A percentile compares a stretch with the other conserved stretches of the same genome.
phyloP scores from a whole-genome alignment of 129 eudicot genomes.

The Saussurea involucrata region DNA sequence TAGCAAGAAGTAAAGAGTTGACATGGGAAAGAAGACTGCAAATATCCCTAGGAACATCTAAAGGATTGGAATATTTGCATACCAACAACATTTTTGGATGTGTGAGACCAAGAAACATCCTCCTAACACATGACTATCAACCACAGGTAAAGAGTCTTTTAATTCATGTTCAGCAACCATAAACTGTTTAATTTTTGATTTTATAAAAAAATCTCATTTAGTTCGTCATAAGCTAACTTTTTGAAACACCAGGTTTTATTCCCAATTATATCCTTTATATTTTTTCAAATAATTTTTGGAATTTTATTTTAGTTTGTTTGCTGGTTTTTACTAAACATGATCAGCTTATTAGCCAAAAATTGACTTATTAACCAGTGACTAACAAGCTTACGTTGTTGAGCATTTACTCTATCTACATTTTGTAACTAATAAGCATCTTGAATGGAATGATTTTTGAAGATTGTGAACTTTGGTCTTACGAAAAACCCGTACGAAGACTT shows the following conservation, averaged over 20 bases:
- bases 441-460: slow-evolving; percentile 13
- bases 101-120: slow-evolving; percentile 47
- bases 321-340: background rate
- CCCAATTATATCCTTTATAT: background rate
- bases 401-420: background rate
- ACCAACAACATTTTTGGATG: slow-evolving; percentile 33
- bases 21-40: slow-evolving; percentile 53
- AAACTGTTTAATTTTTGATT: background rate
- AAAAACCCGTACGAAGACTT: slow-evolving; percentile 38
- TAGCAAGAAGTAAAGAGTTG: slow-evolving; percentile 29
- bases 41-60: slow-evolving; percentile 43
- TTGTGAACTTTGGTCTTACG: slow-evolving; percentile 38
- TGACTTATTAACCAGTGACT: background rate
- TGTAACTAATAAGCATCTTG: background rate
- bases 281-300: no score
- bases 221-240: background rate
- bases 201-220: background rate
- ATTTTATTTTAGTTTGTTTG: background rate
- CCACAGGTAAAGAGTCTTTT: slow-evolving; percentile 29
- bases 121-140: slow-evolving; percentile 44
- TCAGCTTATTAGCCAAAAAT: background rate
- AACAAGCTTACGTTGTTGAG: background rate
- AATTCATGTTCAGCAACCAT: background rate
- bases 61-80: slow-evolving; percentile 44
- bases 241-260: background rate